A percentile compares a stretch with the other conserved stretches of the same genome.
These are phyloP conservation scores for Chlorokybus atmophyticus DNA, from an alignment of 139 green algal genomes.

Conservation along the genomic window DNA sequence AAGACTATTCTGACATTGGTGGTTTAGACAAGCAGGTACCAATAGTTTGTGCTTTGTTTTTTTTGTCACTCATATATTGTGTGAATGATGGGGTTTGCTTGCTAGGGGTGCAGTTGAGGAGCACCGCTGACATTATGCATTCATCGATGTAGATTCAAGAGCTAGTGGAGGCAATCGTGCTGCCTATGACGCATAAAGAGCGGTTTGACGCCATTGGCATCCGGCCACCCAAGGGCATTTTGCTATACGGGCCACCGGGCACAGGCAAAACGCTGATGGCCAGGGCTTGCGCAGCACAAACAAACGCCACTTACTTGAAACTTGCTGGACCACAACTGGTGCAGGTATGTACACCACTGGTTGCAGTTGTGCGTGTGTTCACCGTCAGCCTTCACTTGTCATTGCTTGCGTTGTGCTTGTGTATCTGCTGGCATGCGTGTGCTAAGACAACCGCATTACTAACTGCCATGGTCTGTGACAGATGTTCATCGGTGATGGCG, in stretches of 20 bases:
- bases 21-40: constrained; percentile 91
- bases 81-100: no score
- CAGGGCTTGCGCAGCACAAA: constrained; percentile 84
- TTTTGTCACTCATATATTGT: background rate
- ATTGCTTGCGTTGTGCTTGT: no score
- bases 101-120: no score
- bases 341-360: constrained; percentile 30
- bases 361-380: no score
- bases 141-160: constrained; percentile 63
- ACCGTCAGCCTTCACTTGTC: no score
- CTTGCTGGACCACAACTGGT: constrained; percentile 89
- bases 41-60: no score
- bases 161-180: constrained; percentile 92
- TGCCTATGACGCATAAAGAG: constrained; percentile 96
- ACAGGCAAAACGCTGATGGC: constrained; percentile 94
- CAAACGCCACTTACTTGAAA: constrained; percentile 97
- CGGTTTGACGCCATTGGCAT: constrained; percentile 86
- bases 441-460: no score
- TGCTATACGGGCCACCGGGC: constrained; percentile 79
- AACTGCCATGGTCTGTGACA: no score
- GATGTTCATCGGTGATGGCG: constrained; percentile 99
- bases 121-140: no score
- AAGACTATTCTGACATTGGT: constrained; percentile 97
- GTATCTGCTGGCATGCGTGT: no score
- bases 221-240: constrained; percentile 83